phyloP scores from a whole-genome alignment of 805 yeast species.

The Torulaspora quercuum region DNA sequence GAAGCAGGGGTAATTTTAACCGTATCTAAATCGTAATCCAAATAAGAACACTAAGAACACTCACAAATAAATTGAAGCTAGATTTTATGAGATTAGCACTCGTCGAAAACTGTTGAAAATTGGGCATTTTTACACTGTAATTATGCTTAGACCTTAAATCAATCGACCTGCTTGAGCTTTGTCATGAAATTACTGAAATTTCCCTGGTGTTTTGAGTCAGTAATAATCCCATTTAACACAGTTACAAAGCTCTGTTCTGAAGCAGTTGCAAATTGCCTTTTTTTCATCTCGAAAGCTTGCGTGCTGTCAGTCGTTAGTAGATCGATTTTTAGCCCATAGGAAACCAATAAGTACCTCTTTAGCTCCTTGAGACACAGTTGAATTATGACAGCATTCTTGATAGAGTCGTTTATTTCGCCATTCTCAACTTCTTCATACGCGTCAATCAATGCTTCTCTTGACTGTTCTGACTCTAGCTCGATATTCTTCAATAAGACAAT shows the following conservation, averaged over 20 bases:
- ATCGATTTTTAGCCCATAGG: constrained; percentile 22
- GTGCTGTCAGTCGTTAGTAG: constrained; percentile 9
- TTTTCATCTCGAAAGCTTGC: constrained; percentile 22
- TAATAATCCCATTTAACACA: constrained; percentile 3
- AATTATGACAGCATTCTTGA: constrained; percentile 13
- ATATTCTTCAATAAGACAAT: constrained; percentile 19
- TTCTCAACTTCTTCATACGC: constrained; percentile 5
- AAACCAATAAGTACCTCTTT: constrained; percentile 12
- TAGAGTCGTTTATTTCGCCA: neutral
- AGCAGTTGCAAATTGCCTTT: constrained; percentile 8
- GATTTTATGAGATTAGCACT: no score
- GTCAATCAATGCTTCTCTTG: constrained; percentile 26
- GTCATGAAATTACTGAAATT: constrained; percentile 1
- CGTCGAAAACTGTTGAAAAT: no score
- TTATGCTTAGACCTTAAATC: no score
- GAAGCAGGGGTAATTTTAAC: neutral
- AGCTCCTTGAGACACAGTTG: constrained; percentile 18
- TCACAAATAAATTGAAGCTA: neutral
- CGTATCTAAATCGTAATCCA: no score
- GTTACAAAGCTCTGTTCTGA: constrained; percentile 1
- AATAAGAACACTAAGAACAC: no score
- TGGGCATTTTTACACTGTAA: no score
- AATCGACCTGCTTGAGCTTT: constrained; percentile 1
- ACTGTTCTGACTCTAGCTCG: constrained; percentile 26
- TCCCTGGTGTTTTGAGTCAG: neutral